Evolutionary conservation across 139 green algal genomes (phyloP).

Genomic region (Deuterostichococcus epilithicus): DNA sequence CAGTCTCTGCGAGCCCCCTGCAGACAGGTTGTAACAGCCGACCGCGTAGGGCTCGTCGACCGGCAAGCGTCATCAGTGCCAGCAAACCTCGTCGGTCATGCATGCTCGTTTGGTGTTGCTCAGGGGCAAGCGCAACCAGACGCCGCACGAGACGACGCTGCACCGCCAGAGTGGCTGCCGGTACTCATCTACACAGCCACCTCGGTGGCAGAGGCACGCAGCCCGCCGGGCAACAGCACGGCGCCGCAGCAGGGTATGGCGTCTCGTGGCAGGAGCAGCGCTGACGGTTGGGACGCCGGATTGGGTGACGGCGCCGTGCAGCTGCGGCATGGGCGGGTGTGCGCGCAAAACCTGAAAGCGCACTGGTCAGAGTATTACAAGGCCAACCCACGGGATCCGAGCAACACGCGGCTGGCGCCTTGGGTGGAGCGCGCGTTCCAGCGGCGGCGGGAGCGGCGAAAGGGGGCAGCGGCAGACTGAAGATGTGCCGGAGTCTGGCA

Average conservation of each 20-base stretch:
- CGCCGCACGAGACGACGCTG: neutral
- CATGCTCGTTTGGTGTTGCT: no score
- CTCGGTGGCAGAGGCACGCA: neutral
- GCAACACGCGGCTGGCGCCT: conserved; percentile 26
- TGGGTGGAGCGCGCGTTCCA: conserved; percentile 16
- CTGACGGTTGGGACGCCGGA: neutral
- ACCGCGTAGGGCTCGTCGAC: no score
- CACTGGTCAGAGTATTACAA: conserved; percentile 41
- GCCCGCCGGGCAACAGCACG: no score
- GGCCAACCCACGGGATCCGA: conserved; percentile 11
- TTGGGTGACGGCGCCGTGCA: neutral
- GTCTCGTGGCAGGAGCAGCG: neutral
- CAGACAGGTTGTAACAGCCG: no score
- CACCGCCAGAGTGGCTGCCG: conserved; percentile 28
- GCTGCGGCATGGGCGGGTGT: conserved; percentile 9
- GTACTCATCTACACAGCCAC: conserved; percentile 17
- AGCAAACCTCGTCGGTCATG: neutral
- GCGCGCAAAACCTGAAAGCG: conserved; percentile 4
- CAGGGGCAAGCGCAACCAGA: no score
- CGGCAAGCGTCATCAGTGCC: conserved; percentile 2
- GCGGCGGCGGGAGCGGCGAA: neutral
- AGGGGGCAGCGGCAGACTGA: no score
- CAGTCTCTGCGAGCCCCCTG: neutral
- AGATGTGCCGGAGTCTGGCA: no score
- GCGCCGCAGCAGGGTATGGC: neutral